A percentile compares a stretch with the other conserved stretches of the same genome.
Evolutionary conservation across 1,284 basidiomycete species (phyloP).

Genomic region (Microbotryum saponariae): DNA sequence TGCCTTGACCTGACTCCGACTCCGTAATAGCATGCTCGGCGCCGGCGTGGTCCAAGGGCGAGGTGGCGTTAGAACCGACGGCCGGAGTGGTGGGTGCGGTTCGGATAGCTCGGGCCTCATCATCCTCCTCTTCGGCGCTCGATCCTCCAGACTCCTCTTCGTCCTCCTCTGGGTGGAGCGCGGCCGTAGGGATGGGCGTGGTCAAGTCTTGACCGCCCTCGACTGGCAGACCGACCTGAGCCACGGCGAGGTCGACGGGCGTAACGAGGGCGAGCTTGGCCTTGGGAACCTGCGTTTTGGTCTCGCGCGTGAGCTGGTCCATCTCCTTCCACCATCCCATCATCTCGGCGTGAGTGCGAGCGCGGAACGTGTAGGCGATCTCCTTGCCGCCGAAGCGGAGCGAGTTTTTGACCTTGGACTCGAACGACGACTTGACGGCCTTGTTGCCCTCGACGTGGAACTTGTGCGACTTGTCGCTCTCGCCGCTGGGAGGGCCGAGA

Average conservation of each 20-base stretch:
- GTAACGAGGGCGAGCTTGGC: background rate
- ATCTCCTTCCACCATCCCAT: conserved; percentile 33
- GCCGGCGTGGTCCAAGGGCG: background rate
- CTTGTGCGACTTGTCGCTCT: conserved; percentile 31
- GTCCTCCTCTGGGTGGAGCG: conserved; percentile 12
- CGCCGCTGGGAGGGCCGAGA: conserved; percentile 29
- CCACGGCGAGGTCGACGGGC: conserved; percentile 24
- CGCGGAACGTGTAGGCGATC: conserved; percentile 35
- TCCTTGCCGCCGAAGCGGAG: conserved; percentile 36
- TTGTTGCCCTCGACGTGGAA: conserved; percentile 25
- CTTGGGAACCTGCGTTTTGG: conserved; percentile 11
- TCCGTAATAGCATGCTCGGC: background rate
- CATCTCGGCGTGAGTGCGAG: conserved; percentile 35
- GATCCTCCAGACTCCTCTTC: conserved; percentile 25
- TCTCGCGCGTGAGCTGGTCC: conserved; percentile 31
- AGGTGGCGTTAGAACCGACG: background rate
- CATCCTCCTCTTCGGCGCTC: conserved; percentile 30
- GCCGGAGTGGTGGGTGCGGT: conserved; percentile 22
- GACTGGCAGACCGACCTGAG: conserved; percentile 21
- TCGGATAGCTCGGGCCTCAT: conserved; percentile 16
- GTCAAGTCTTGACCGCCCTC: background rate
- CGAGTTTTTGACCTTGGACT: conserved; percentile 33
- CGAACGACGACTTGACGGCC: conserved; percentile 12
- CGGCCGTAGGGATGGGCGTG: conserved; percentile 4
- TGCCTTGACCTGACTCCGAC: background rate